A percentile compares a stretch with the other conserved stretches of the same genome.
phyloP scores from a whole-genome alignment of 495 filamentous ascomycete species.

The Trichoderma parareesei region DNA sequence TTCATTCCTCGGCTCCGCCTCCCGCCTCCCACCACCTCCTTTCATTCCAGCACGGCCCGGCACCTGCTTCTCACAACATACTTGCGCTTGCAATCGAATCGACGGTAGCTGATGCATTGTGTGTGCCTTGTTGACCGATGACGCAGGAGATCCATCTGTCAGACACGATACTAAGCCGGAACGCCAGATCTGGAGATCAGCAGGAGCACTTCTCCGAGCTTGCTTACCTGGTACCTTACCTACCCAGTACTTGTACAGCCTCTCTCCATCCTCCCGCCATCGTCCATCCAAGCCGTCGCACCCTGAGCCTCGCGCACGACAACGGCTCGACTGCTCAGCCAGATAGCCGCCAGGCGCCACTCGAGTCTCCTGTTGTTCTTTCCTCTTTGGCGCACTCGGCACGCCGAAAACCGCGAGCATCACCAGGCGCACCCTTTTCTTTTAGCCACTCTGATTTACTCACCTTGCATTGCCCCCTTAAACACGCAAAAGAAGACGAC shows the following conservation, averaged over 20 bases:
- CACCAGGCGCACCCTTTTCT: no score
- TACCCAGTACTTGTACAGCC: no score
- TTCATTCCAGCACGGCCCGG: constrained; percentile 2
- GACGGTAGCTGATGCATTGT: not conserved
- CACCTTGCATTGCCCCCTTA: no score
- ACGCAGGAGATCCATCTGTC: not conserved
- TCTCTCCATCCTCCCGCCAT: no score
- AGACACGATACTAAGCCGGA: not conserved
- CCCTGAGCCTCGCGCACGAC: not conserved
- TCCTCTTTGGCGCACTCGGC: no score
- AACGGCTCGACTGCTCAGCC: not conserved
- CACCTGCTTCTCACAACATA: not conserved
- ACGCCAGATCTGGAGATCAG: not conserved
- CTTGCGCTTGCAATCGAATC: no score
- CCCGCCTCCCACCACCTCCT: not conserved
- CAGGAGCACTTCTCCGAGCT: not conserved
- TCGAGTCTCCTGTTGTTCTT: no score
- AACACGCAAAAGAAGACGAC: not conserved
- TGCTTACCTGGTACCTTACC: no score
- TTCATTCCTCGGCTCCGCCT: constrained; percentile 7
- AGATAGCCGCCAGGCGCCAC: not conserved
- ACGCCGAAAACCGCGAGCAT: no score
- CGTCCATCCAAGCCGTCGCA: not conserved
- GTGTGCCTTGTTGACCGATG: not conserved
- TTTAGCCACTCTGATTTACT: no score